phyloP scores from a whole-genome alignment of 305 asterid species.

The Fraxinus dipetala region DNA sequence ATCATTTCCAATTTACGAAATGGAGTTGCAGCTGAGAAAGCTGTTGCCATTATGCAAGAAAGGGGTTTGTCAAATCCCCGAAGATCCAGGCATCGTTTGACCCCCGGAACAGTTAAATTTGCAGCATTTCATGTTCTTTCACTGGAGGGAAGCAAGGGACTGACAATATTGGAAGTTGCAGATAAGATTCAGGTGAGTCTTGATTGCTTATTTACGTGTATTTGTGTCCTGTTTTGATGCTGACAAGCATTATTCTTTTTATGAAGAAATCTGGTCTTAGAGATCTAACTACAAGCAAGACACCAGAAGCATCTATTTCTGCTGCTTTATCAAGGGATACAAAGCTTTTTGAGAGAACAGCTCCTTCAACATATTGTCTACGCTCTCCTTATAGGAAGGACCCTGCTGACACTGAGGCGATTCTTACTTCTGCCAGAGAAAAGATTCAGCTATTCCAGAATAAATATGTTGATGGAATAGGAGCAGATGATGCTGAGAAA shows the following conservation, averaged over 20 bases:
- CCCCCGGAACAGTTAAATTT: constrained; percentile 91
- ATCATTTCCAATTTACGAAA: constrained; percentile 67
- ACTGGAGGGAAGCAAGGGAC: constrained; percentile 83
- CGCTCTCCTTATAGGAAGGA: constrained; percentile 80
- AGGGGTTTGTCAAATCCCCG: constrained; percentile 73
- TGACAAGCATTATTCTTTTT: constrained; percentile 25
- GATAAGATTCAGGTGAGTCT: constrained; percentile 80
- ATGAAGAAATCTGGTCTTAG: constrained; percentile 89
- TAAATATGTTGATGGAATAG: constrained; percentile 54
- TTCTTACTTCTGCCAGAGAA: constrained; percentile 70
- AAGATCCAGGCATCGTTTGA: constrained; percentile 79
- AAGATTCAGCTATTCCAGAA: constrained; percentile 55
- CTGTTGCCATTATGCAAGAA: constrained; percentile 79
- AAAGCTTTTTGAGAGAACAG: constrained; percentile 87
- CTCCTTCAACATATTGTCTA: constrained; percentile 91
- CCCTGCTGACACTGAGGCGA: constrained; percentile 61
- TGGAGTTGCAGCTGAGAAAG: constrained; percentile 88
- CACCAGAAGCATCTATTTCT: constrained; percentile 97
- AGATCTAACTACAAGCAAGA: constrained; percentile 90
- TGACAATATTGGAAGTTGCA: constrained; percentile 77
- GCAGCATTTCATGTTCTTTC: constrained; percentile 93
- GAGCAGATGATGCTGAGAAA: constrained; percentile 63
- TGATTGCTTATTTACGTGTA: constrained; percentile 3
- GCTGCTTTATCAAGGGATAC: constrained; percentile 96
- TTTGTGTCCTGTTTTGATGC: constrained; percentile 22